Base-by-base conservation (phyloP, 192 early-diverging fungal species). In the Coemansia sp. region DNA sequence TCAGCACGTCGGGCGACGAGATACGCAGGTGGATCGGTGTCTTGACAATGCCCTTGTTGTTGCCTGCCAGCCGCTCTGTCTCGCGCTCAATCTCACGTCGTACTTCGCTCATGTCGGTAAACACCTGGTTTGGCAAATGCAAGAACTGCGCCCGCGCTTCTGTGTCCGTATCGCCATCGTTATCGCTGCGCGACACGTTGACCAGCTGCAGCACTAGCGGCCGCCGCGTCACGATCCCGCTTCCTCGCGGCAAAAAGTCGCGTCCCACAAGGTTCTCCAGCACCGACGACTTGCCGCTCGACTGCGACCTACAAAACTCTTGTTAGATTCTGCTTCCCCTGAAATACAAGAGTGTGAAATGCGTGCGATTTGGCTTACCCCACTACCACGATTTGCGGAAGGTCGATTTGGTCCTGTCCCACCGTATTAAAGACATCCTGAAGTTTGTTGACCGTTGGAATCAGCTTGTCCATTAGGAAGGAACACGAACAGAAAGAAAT, bases 211-310 rank as follows among this genome's bases (percentile, higher is more conserved):
- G 71, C 46, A 93, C 87, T 56, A 93, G 72, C 10, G 91, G 91
- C 8, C 91, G 85, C 15, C 91, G 87, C 31, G 91, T 93, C 65
- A 93, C 90, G 59, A 93, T 88, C 21, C 91, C 91, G 69, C 83
- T 90, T 22, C 91, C 97, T 58, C 96, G 86, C 20, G 98, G 98
- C 55, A 99, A 71, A 73, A 99, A 98, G 83, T 99, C 98, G 26
- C 91, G 84, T n/a, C 96, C 94, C 15, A 98, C 96, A 66, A 99
- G 88, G 72, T 94, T 97, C 68, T 99, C 98, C 23, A 99, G 81
- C 14, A 99, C 98, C n/a, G 93, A 95, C 54, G 90, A 92, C 73
- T 99, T 99, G 58, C 98, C 98, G 59, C 87, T 88, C 19, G 89
- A 90, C 70, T 94, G 92, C 9, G 92, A 94, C 31, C 82, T 83